Base-by-base conservation (phyloP, 2,329 filamentous ascomycete genomes). In the Penicillium sp. region DNA sequence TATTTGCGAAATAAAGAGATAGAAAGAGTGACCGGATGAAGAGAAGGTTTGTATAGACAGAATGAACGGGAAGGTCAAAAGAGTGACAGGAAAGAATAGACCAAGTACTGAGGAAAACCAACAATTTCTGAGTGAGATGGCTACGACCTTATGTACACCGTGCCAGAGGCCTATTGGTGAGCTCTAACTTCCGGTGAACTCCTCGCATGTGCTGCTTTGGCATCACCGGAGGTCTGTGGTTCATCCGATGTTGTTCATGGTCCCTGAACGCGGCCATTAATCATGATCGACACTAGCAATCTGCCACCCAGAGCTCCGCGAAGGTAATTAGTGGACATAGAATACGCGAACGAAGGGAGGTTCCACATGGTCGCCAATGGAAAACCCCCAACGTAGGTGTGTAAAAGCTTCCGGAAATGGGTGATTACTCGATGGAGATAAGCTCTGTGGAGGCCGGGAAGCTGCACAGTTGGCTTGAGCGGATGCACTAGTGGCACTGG, bases 91-190 rank as follows among this genome's bases (percentile, higher is more conserved):
- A 58, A 57, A 51, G 52, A 54, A 38, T 57, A 53, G 58, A 42
- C 47, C 41, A 42, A 43, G 16, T 61, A 56, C 41, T 34, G 48
- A 60, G 51, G 59, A 51, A 39, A 26, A 23, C 1, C 5, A 7
- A 7, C 24, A 42, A 18, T 6, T 10, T 18, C 26, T n/a, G 28
- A 12, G 24, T 12, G 45, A 53, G 47, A n/a, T 21, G 24, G 9
- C 42, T 24, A 24, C 36, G 31, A 21, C 29, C 26, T 64, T 69
- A 64, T 64, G 69, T 68, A 65, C 51, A 53, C n/a, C 39, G 41
- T 47, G 21, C 28, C 26, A 9, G 23, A 29, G 10, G 7, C 53
- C 41, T 60, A 54, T 48, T 58, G 47, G 42, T 47, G 51, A 56
- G 47, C 47, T 51, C 26, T 28, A 42, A 53, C 54, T 52, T 53